Conservation (phyloP, 225 moss, liverwort and hornwort species). For the Bryoerythrophyllum caledonicum region DNA sequence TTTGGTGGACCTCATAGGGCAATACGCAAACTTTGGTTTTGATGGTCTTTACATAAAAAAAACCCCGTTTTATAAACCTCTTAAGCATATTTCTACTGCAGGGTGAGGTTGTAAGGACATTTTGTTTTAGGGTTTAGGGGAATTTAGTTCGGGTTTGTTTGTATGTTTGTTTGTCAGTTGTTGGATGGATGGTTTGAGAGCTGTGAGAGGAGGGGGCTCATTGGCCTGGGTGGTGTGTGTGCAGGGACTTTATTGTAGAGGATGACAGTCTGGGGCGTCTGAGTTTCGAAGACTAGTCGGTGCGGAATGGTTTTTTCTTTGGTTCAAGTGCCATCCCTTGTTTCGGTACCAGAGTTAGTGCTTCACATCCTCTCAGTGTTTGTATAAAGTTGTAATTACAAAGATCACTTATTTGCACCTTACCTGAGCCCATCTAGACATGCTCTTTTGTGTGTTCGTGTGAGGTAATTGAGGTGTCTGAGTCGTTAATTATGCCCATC, state of each 20-base stretch:
- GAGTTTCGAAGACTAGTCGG: not conserved
- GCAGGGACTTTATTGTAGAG: slow-evolving; percentile 7
- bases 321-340: not conserved
- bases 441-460: not conserved
- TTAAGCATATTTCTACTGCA: not conserved
- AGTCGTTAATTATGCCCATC: no score
- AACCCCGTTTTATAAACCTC: no score
- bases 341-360: not conserved
- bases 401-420: not conserved
- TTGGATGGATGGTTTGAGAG: not conserved
- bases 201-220: not conserved
- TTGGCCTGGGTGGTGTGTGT: not conserved
- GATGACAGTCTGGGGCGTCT: not conserved
- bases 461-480: not conserved
- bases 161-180: not conserved
- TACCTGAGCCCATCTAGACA: not conserved
- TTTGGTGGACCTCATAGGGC: no score
- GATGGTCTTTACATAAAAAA: no score
- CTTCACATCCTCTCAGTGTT: not conserved
- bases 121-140: not conserved
- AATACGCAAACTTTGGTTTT: no score
- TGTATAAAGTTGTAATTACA: slow-evolving; percentile 22
- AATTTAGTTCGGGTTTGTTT: not conserved
- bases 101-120: not conserved
- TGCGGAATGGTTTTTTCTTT: not conserved